Percentiles rank a stretch among this genome's conserved stretches.
These are phyloP conservation scores for Solanum chiquidenum DNA, from an alignment of 257 asterid species.

Conservation along the genomic window DNA sequence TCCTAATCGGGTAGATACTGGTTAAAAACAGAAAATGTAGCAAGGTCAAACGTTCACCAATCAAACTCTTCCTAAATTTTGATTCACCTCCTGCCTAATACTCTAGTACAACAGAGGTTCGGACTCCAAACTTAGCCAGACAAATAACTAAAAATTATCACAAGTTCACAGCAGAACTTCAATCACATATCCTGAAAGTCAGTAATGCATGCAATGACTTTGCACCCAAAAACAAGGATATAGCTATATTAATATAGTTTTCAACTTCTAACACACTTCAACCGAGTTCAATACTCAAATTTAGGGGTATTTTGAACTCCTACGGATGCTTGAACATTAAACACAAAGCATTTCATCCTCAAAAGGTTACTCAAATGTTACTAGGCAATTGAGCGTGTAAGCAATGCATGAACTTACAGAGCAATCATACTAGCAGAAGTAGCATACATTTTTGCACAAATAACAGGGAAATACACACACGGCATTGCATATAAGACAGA, in stretches of 20 bases:
- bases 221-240: not conserved
- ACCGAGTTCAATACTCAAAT: not conserved
- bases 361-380: not conserved
- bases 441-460: not conserved
- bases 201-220: not conserved
- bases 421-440: not conserved
- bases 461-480: not conserved
- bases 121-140: not conserved
- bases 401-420: not conserved
- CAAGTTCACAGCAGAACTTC: not conserved
- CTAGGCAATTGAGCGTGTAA: not conserved
- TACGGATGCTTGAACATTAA: not conserved
- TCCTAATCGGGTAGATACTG: not conserved
- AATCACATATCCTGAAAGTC: not conserved
- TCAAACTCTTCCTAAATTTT: not conserved
- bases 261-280: not conserved
- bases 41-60: not conserved
- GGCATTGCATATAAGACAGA: not conserved
- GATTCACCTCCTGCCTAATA: not conserved
- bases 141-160: not conserved
- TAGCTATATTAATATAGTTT: not conserved
- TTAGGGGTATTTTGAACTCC: not conserved
- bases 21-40: not conserved
- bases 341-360: not conserved
- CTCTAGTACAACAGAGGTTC: not conserved